phyloP scores from a whole-genome alignment of 257 asterid genomes.

The Nicotiana tabacum region DNA sequence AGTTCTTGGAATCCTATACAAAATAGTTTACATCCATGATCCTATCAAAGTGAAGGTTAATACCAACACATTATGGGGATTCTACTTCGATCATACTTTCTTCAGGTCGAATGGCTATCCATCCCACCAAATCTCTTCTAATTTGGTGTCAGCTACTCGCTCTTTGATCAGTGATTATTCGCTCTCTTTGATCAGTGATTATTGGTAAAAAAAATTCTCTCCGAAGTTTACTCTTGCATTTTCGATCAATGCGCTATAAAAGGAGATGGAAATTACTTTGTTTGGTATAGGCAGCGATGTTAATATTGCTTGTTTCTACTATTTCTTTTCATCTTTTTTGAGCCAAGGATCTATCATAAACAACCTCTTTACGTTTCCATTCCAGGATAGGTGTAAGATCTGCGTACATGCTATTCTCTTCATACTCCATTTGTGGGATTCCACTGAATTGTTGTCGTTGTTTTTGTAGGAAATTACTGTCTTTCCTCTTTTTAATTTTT shows the following conservation, averaged over 20 bases:
- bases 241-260: background rate
- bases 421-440: too few species aligned
- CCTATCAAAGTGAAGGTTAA: background rate
- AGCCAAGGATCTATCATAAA: too few species aligned
- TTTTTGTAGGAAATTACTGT: too few species aligned
- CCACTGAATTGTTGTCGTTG: too few species aligned
- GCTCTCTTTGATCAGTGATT: background rate
- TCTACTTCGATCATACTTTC: background rate
- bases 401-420: too few species aligned
- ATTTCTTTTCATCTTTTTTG: too few species aligned
- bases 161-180: background rate
- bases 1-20: conserved; percentile 55
- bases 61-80: background rate
- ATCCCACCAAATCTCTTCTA: background rate
- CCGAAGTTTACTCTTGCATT: background rate
- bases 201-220: background rate
- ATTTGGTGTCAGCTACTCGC: background rate
- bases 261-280: too few species aligned
- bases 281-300: too few species aligned
- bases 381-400: too few species aligned
- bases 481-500: too few species aligned
- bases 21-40: conserved; percentile 22
- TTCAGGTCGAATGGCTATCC: background rate
- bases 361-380: too few species aligned
- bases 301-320: too few species aligned